These are phyloP conservation scores for Vaccinium macrocarpon DNA, from an alignment of 148 eudicot species.

Conservation along the genomic window DNA sequence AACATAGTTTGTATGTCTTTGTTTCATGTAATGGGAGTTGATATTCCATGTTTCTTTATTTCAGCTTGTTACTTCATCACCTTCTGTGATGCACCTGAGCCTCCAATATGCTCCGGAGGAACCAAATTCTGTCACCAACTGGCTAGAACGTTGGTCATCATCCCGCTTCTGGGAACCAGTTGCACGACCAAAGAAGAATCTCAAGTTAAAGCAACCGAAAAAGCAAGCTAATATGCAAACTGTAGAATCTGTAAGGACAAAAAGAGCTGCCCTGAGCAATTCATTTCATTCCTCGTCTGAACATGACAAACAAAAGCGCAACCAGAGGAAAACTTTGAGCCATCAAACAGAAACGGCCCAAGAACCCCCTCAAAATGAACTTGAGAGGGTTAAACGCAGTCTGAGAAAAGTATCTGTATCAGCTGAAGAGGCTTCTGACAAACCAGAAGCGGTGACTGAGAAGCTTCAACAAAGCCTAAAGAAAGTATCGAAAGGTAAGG, in stretches of 20 bases:
- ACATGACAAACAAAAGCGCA: constrained; percentile 44
- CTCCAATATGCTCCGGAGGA: constrained; percentile 53
- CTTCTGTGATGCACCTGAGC: constrained; percentile 46
- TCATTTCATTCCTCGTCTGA: constrained; percentile 32
- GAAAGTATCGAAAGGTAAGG: constrained; percentile 21
- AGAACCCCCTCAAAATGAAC: constrained; percentile 56
- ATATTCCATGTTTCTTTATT: constrained; percentile 22
- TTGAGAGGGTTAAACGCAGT: constrained; percentile 58
- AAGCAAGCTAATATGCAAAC: constrained; percentile 30
- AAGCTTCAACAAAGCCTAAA: constrained; percentile 28
- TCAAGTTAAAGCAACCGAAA: constrained; percentile 28
- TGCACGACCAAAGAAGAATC: constrained; percentile 33
- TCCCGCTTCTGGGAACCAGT: constrained; percentile 56
- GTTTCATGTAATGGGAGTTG: neutral
- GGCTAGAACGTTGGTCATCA: constrained; percentile 66
- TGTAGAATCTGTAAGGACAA: constrained; percentile 35
- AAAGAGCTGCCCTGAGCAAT: constrained; percentile 31
- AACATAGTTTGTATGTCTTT: neutral
- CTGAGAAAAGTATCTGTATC: constrained; percentile 51
- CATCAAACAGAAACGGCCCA: constrained; percentile 39
- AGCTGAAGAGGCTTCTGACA: constrained; percentile 31
- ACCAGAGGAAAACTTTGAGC: constrained; percentile 33
- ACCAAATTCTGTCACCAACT: constrained; percentile 53
- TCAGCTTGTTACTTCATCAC: constrained; percentile 48
- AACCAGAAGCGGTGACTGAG: constrained; percentile 36